A percentile compares a stretch with the other conserved stretches of the same genome.
Evolutionary conservation across 805 yeast genomes (phyloP).

Genomic region (Metschnikowia aberdeeniae): DNA sequence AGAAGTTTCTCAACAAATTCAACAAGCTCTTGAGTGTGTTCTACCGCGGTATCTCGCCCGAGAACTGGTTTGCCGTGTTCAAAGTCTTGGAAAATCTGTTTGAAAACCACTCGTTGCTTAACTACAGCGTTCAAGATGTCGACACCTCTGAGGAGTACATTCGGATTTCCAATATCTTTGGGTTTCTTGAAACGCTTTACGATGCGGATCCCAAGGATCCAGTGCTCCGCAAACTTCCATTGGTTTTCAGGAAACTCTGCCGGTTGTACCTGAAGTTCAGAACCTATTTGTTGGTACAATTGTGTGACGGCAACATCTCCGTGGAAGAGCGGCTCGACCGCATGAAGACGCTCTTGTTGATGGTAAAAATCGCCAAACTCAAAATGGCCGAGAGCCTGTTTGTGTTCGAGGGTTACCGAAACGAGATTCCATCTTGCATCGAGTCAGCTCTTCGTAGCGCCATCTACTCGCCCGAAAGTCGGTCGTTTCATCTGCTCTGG

Average conservation of each 20-base stretch:
- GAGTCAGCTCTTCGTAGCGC: slow-evolving; percentile 77
- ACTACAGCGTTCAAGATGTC: slow-evolving; percentile 42
- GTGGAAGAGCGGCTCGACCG: slow-evolving; percentile 58
- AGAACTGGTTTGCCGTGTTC: slow-evolving; percentile 77
- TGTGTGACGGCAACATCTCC: slow-evolving; percentile 58
- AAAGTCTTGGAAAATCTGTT: slow-evolving; percentile 71
- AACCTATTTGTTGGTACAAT: slow-evolving; percentile 57
- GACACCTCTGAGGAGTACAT: slow-evolving; percentile 51
- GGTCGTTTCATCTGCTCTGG: slow-evolving; percentile 71
- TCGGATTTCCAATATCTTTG: slow-evolving; percentile 62
- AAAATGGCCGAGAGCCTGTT: slow-evolving; percentile 56
- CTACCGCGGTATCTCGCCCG: slow-evolving; percentile 52
- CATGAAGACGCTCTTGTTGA: slow-evolving; percentile 64
- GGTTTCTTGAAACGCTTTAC: slow-evolving; percentile 60
- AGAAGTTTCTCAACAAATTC: slow-evolving; percentile 57
- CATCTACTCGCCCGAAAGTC: slow-evolving; percentile 74
- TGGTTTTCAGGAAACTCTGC: slow-evolving; percentile 61
- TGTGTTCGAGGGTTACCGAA: slow-evolving; percentile 34
- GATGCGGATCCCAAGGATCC: slow-evolving; percentile 42
- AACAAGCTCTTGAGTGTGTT: slow-evolving; percentile 59
- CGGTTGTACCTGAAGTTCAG: slow-evolving; percentile 65
- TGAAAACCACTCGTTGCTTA: slow-evolving; percentile 55
- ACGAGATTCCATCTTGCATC: slow-evolving; percentile 68
- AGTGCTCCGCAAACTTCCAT: slow-evolving; percentile 52
- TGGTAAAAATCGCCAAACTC: slow-evolving; percentile 59